A percentile compares a stretch with the other conserved stretches of the same genome.
phyloP scores from a whole-genome alignment of 1,284 basidiomycete species.

The Coniophora puteana region DNA sequence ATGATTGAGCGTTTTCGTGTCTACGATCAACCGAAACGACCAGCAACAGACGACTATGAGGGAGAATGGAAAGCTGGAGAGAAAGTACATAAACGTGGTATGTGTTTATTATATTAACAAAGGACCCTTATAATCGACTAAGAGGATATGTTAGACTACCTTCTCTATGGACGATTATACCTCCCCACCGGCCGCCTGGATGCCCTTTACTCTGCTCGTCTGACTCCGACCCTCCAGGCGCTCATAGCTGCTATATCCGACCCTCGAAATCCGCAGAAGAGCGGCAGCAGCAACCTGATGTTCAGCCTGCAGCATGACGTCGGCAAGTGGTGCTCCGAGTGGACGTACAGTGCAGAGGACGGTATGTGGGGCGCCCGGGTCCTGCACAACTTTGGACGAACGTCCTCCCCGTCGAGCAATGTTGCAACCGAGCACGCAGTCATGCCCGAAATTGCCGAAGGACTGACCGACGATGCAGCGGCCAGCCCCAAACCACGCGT shows the following conservation, averaged over 20 bases:
- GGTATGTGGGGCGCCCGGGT: constrained; percentile 88
- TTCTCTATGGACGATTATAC: constrained; percentile 91
- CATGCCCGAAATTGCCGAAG: constrained; percentile 31
- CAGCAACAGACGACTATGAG: constrained; percentile 68
- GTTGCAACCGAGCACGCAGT: constrained; percentile 28
- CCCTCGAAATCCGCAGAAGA: constrained; percentile 46
- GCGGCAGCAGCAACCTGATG: constrained; percentile 89
- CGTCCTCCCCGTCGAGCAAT: constrained; percentile 33
- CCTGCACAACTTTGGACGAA: constrained; percentile 89
- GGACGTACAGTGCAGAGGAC: constrained; percentile 92
- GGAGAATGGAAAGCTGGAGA: constrained; percentile 80
- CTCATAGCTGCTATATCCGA: constrained; percentile 76
- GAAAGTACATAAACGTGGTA: constrained; percentile 75
- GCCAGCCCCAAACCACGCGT: constrained; percentile 20
- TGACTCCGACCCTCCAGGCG: constrained; percentile 70
- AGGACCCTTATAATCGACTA: constrained; percentile 12
- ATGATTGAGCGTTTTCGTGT: constrained; percentile 85
- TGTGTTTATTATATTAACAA: constrained; percentile 21
- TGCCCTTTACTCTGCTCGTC: constrained; percentile 82
- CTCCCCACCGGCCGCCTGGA: constrained; percentile 87
- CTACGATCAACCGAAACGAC: constrained; percentile 72
- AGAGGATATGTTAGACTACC: constrained; percentile 63
- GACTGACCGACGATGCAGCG: constrained; percentile 20
- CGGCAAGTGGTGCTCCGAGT: constrained; percentile 91
- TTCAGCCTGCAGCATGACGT: constrained; percentile 89